Evolutionary conservation across 805 yeast species (phyloP), one percentile per base, ranked within the genome.

Genomic region (Suhomyces sp.): DNA sequence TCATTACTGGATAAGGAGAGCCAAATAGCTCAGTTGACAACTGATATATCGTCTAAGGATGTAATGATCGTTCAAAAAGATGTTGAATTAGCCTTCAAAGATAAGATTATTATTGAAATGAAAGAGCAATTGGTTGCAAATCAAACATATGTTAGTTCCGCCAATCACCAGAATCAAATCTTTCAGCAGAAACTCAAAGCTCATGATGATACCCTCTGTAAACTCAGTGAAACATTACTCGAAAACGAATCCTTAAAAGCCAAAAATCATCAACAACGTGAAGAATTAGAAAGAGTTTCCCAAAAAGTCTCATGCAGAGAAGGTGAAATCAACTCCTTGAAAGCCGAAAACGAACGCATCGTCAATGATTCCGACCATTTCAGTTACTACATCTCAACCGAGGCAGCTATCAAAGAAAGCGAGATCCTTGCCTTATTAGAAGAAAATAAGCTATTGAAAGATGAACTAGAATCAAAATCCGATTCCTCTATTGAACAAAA

Each of bases 331-430:
- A 24, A 10, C 13, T 12, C 8, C 14, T 10, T 15, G 12, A 15
- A 28, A 28, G 14, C 17, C n/a, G 27, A 24, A 24, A 12, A n/a
- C 8, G 27, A 28, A 19, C 31, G 14, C 4, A 28, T 28, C 3
- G 13, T 12, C 16, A 19, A 19, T n/a, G 29, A 26, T 9, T 26
- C 29, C 11, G 29, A 19, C 6, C 20, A 16, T 9, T 6, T 26
- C 3, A 14, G 14, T 4, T 26, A 17, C 18, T 12, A 13, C 8
- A 18, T 28, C 2, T 18, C 22, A 10, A 28, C 24, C 17, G 24
- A 28, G 13, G 10, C 11, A 19, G 31, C 31, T 19, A 28, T 18
- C 7, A 28, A 19, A 28, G 31, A 28, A 3, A 15, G 29, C 13
- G 29, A 26, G 7, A 5, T 26, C n/a, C 20, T 16, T 16, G 29